Base-by-base conservation (phyloP, 148 eudicot species). In the Rhododendron henanense region DNA sequence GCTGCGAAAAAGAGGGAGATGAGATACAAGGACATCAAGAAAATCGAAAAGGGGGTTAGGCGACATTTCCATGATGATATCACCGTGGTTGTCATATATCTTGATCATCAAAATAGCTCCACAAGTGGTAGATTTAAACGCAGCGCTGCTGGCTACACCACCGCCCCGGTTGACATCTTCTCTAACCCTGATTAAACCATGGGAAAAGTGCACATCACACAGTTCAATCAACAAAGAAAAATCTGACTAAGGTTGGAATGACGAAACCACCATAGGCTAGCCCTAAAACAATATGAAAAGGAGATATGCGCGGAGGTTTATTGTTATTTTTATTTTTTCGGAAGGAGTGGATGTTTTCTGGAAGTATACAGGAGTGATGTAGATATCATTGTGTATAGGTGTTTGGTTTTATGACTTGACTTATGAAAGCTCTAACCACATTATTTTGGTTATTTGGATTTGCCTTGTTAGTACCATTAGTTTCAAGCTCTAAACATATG, bases 21-120 rank as follows among this genome's bases (percentile, higher is more conserved):
- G 67, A 81, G 83, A 33, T 81, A 81, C 37, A 33, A 81, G 23
- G 83, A 81, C 69, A 35, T 81, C 2, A 55, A 81, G 47, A 63
- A n/a, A 83, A n/a, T 63, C 19, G 21, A 19, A 31, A 84, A 23
- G 31, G 78, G 78, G 4, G 44, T 25, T 59, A 74, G 86, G 81
- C 86, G 86, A 5, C 86, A 84, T 84, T 74, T 84, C 69, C 86
- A 84, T 9, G 86, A 84, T 8, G 86, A 84, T 84, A 84, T 84
- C 51, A 84, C 86, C 21, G 86, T 85, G 71, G 37, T 85, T 19
- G 86, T 85, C 74, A 44, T 85, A 1, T 85, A 85, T 85, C 75
- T 85, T 21, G 86, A 85, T 85, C 82, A 11, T 15, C 82, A 63
- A 16, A 80, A 53, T 1, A 48, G 53, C 47, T 79, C 71, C 15